Evolutionary conservation across 2,329 filamentous ascomycete species (phyloP).

Genomic region (Scytalidium sp.): DNA sequence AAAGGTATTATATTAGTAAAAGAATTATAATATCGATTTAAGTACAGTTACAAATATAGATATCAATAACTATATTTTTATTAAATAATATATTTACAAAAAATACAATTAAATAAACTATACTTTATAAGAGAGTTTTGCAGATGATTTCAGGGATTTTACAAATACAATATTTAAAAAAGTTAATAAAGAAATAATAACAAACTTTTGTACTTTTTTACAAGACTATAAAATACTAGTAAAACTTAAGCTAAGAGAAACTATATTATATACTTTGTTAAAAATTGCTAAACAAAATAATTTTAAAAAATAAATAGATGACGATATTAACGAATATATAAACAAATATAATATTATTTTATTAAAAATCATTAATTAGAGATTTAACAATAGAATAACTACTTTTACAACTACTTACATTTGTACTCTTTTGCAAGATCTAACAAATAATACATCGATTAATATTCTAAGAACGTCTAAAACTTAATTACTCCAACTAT

Average conservation of each 20-base stretch:
- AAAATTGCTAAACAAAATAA: background rate
- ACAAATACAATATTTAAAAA: background rate
- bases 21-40: background rate
- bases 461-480: background rate
- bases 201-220: background rate
- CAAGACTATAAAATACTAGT: background rate
- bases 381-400: background rate
- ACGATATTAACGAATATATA: background rate
- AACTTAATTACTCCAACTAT: background rate
- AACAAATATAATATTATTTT: background rate
- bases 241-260: background rate
- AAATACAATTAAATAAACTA: background rate
- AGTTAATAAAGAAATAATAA: background rate
- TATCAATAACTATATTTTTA: background rate
- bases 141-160: background rate
- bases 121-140: background rate
- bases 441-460: background rate
- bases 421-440: background rate
- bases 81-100: background rate
- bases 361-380: background rate
- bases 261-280: background rate
- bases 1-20: background rate
- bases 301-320: background rate
- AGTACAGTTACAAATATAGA: background rate
- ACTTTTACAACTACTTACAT: background rate